Conservation (phyloP, 2,329 filamentous ascomycete species). For the Penicillium aurantiogriseum region DNA sequence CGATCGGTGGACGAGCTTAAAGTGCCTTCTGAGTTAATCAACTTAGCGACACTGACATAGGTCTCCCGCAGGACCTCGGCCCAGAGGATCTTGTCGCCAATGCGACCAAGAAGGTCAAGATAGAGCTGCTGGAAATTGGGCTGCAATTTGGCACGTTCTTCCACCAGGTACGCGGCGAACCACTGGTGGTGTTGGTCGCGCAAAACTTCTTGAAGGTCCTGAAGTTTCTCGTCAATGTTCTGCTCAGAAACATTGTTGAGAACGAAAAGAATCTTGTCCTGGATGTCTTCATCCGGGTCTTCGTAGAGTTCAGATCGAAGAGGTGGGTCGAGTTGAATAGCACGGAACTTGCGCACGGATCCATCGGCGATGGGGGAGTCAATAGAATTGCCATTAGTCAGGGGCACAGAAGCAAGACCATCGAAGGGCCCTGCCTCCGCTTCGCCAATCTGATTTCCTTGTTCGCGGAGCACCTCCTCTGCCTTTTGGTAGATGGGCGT, state of each 20-base stretch:
- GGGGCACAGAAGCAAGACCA: constrained; percentile 37
- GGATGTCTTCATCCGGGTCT: constrained; percentile 78
- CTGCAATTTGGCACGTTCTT: constrained; percentile 94
- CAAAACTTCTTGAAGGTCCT: constrained; percentile 74
- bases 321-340: constrained; percentile 73
- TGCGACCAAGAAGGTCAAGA: constrained; percentile 79
- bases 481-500: constrained; percentile 83
- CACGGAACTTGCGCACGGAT: constrained; percentile 68
- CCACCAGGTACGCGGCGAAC: constrained; percentile 94
- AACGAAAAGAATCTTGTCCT: constrained; percentile 92
- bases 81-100: constrained; percentile 77
- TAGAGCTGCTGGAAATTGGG: constrained; percentile 96
- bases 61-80: constrained; percentile 90
- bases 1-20: constrained; percentile 81
- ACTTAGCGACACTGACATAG: constrained; percentile 77
- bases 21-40: constrained; percentile 87
- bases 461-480: constrained; percentile 72
- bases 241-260: constrained; percentile 94
- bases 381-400: constrained; percentile 70
- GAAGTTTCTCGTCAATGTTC: constrained; percentile 80
- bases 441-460: constrained; percentile 59
- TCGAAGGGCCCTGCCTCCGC: constrained; percentile 45
- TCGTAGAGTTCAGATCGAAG: constrained; percentile 65
- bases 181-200: constrained; percentile 84
- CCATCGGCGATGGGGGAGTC: constrained; percentile 60